Evolutionary conservation across 2,329 filamentous ascomycete genomes (phyloP).

Genomic region (Botryotinia convoluta): DNA sequence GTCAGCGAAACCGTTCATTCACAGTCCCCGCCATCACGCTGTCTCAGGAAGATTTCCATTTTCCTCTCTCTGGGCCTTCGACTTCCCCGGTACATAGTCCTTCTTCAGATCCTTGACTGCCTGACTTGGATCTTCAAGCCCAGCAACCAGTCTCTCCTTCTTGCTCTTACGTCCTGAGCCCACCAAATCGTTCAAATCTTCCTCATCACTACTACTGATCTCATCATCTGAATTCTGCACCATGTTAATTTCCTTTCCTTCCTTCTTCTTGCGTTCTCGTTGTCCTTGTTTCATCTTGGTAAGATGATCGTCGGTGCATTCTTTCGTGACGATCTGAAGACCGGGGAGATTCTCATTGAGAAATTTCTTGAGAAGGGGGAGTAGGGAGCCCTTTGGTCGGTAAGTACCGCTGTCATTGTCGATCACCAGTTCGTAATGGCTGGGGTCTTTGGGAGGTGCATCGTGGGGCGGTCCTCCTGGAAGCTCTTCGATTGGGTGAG

Average conservation of each 20-base stretch:
- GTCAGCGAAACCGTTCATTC: neutral
- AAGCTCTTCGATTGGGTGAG: conserved; percentile 52
- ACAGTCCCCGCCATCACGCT: neutral
- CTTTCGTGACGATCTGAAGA: conserved; percentile 68
- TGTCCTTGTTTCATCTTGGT: conserved; percentile 74
- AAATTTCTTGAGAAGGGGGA: conserved; percentile 70
- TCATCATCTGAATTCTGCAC: conserved; percentile 51
- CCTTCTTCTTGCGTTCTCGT: conserved; percentile 67
- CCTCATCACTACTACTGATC: conserved; percentile 37
- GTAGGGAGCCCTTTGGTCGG: conserved; percentile 73
- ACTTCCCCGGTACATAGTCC: conserved; percentile 28
- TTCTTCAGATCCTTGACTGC: conserved; percentile 26
- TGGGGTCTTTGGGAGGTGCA: conserved; percentile 47
- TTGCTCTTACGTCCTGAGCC: conserved; percentile 37
- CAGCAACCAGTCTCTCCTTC: conserved; percentile 51
- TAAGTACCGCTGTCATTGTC: conserved; percentile 97
- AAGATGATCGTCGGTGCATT: conserved; percentile 77
- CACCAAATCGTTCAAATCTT: conserved; percentile 36
- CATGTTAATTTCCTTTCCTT: conserved; percentile 51
- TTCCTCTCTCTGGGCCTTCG: conserved; percentile 27
- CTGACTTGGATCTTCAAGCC: conserved; percentile 37
- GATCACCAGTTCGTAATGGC: conserved; percentile 79
- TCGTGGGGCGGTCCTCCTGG: conserved; percentile 47
- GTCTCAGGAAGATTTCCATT: conserved; percentile 22
- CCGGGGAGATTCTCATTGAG: conserved; percentile 73